Evolutionary conservation across 2,329 filamentous ascomycete genomes (phyloP), one percentile per base, ranked within the genome.

Genomic region (Botrytis porri): DNA sequence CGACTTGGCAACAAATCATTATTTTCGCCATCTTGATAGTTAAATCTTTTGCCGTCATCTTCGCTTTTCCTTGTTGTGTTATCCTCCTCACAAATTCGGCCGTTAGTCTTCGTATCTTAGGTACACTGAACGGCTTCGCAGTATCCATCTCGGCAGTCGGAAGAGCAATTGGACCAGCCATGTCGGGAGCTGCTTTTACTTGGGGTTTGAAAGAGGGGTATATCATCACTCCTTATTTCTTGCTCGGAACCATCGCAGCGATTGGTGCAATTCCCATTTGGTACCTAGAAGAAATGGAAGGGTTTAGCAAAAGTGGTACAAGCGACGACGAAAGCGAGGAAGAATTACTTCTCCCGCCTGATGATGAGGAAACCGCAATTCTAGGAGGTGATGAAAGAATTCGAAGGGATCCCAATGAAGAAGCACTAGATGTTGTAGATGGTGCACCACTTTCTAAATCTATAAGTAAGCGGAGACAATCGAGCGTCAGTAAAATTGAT

Each of bases 81-180:
- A 98, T 98, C 77, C 85, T 98, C 65, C 87, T 98, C 54, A 98
- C 95, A 41, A 98, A 98, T 82, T 93, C 91, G 16, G 94, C 94
- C 7, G 83, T 86, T 1, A 94, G 91, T 71, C 84, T 97, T 25
- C 85, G 87, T 61, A 88, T 97, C 16, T 87, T 98, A 8, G 95
- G 94, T 1, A 98, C 95, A 0, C 84, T 98, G 72, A 98, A 98
- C 79, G 96, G 95, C 4, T 90, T 97, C 75, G 95, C 94, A 0
- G 97, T 95, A 0, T 92, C 91, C 72, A 89, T 95, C 48, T 92
- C 90, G 76, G 94, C 93, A 0, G 82, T 98, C 8, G 95, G 95
- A 2, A 86, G 95, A 66, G 95, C 94, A 0, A 79, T 87, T 0
- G 96, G 96, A 0, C 95, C 96, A 0, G 92, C 93, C 0, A 81